Base-by-base conservation (phyloP, 2,329 filamentous ascomycete species). In the Calonectria honghensis region DNA sequence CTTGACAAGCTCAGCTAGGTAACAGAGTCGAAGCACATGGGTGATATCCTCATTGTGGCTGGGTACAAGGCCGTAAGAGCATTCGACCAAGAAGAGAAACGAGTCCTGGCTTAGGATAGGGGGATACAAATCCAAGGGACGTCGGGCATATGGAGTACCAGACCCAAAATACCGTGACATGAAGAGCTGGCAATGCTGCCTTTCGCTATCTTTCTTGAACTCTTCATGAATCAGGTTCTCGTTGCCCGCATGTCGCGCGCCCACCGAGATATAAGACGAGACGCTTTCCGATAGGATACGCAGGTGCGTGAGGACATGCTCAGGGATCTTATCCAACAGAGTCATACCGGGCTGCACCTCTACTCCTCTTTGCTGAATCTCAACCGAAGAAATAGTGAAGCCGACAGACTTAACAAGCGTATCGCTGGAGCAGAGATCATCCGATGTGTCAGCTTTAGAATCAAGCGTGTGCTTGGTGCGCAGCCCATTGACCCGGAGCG, bases 301-400 rank as follows among this genome's bases (percentile, higher is more conserved):
- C 35, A 99, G 89, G 83, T 98, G 96, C 2, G 95, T 97, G 74
- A 99, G 87, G 1, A 92, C 90, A 83, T 98, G 93, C 72, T 96
- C 94, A 0, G 97, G 93, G 67, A 98, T 94, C 80, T 93, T 96
- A 78, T 96, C 94, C 27, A 98, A 85, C 59, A 98, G 86, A 6
- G 94, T 96, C 84, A 92, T 89, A 69, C 94, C 93, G 61, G 91
- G 90, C 77, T 94, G 91, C 29, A 93, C 92, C 79, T 95, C 94
- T 4, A 95, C 89, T 9, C 97, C 97, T 79, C 97, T 94, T 83
- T 98, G 96, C 76, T 96, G 93, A 77, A 98, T 98, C 85, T 99
- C 97, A 5, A 95, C 93, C 0, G 96, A 93, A 11, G 96, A 93
- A 73, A 99, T 96, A 0, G 96, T 96, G 82, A 93, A 95, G 2